Evolutionary conservation across 768 basidiomycete species (phyloP).

Genomic region (Clathrus columnatus): DNA sequence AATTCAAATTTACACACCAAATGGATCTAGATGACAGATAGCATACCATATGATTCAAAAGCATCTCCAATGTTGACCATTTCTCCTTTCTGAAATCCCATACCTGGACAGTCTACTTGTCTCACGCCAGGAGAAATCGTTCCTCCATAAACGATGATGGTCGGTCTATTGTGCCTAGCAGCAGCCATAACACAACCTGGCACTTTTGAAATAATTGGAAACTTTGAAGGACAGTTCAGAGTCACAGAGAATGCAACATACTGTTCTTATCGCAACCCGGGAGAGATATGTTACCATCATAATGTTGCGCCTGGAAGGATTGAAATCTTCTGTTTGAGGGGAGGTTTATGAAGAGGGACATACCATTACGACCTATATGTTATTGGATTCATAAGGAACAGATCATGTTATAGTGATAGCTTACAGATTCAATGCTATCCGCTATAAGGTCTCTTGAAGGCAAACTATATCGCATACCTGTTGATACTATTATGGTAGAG

Average conservation of each 20-base stretch:
- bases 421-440: conserved; percentile 77
- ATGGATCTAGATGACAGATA: neutral
- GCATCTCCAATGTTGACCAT: conserved; percentile 78
- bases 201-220: conserved; percentile 29
- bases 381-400: too few relatives aligned
- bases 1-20: neutral
- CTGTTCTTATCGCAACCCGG: conserved; percentile 89
- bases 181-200: conserved; percentile 85
- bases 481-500: neutral
- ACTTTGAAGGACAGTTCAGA: neutral
- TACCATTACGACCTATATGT: conserved; percentile 58
- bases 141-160: conserved; percentile 78
- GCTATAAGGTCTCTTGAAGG: conserved; percentile 87
- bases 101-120: conserved; percentile 67
- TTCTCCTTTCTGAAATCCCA: conserved; percentile 73
- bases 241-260: neutral
- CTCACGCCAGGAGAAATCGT: conserved; percentile 72
- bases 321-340: neutral
- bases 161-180: conserved; percentile 78
- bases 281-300: conserved; percentile 79
- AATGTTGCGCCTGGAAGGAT: conserved; percentile 62
- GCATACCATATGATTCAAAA: conserved; percentile 71
- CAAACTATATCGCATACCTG: conserved; percentile 82
- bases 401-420: conserved; percentile 12
- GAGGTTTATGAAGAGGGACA: too few relatives aligned